phyloP scores from a whole-genome alignment of 176 grass and related monocot species.

The Avena insularis region DNA sequence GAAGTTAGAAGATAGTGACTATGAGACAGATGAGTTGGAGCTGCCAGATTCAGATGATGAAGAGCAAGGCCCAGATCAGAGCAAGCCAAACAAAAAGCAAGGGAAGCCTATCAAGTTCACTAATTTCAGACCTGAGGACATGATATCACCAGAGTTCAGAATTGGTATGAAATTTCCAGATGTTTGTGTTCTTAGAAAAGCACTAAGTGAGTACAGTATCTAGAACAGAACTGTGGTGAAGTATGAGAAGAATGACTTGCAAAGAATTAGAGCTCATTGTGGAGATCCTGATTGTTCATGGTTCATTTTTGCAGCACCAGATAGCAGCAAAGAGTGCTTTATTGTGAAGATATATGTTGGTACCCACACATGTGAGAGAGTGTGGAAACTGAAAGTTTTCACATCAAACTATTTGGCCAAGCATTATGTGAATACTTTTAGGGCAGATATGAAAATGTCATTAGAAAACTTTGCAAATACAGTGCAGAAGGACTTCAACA shows the following conservation, averaged over 20 bases:
- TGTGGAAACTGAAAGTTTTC: neutral
- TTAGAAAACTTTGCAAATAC: no score
- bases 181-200: neutral
- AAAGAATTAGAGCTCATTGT: neutral
- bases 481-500: no score
- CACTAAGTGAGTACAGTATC: neutral
- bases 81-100: neutral
- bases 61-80: neutral
- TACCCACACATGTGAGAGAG: neutral
- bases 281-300: neutral
- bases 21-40: neutral
- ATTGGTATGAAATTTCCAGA: neutral
- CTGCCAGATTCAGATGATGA: neutral
- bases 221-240: neutral
- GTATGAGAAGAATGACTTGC: neutral
- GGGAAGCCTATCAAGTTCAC: neutral
- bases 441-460: no score
- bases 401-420: no score
- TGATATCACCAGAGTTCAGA: neutral
- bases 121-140: neutral
- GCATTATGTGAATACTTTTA: no score
- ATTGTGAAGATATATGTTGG: neutral
- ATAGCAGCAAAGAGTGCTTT: neutral
- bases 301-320: neutral
- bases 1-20: neutral